Evolutionary conservation across 257 asterid species (phyloP).

Genomic region (Paraleonurus japonicus): DNA sequence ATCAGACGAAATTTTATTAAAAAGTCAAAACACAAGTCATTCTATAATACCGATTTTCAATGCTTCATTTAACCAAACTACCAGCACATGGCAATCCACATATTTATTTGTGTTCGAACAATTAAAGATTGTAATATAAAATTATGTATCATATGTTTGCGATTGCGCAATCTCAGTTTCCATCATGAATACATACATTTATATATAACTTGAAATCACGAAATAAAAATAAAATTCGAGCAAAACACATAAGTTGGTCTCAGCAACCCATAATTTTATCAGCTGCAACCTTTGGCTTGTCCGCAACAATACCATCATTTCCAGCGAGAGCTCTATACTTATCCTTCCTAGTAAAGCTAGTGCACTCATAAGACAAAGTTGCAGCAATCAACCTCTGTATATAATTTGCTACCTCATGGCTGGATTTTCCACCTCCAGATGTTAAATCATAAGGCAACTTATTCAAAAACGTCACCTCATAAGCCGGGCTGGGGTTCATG

Average conservation of each 20-base stretch:
- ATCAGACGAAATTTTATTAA: background rate
- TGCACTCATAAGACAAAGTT: conserved; percentile 66
- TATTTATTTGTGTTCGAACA: background rate
- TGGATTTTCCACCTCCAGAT: conserved; percentile 57
- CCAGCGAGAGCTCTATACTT: conserved; percentile 80
- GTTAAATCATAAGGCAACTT: conserved; percentile 56
- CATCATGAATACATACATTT: background rate
- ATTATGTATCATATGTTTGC: background rate
- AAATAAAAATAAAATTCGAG: background rate
- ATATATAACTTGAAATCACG: background rate
- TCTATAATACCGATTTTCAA: background rate
- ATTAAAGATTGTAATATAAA: background rate
- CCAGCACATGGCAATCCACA: background rate
- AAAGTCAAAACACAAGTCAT: background rate
- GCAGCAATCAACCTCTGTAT: conserved; percentile 68
- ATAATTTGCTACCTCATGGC: conserved; percentile 79
- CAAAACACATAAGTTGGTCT: background rate
- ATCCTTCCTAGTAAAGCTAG: conserved; percentile 76
- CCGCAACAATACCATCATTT: conserved; percentile 59
- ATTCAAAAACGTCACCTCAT: conserved; percentile 68
- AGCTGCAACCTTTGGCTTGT: conserved; percentile 30
- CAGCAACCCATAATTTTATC: conserved; percentile 46
- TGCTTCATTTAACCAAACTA: background rate
- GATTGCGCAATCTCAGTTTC: background rate
- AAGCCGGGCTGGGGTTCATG: conserved; percentile 85